Evolutionary conservation across 805 yeast species (phyloP), one percentile per base, ranked within the genome.

Genomic region (Nakazawaea ishiwadae): DNA sequence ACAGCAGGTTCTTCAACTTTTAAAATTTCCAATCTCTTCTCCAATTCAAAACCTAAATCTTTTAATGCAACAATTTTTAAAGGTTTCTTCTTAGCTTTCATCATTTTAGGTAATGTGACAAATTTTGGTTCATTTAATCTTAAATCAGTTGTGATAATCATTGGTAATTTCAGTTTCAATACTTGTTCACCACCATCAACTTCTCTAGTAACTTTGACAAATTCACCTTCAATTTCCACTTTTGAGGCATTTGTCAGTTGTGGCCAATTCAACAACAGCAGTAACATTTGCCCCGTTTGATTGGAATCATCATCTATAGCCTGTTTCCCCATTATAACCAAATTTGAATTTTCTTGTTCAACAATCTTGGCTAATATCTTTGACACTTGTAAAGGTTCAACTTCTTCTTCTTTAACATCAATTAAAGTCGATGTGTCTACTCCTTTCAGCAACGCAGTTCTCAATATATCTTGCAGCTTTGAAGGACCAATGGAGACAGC

Each of bases 31-130:
- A 90, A 64, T 53, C 91, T 77, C 28, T 76, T 73, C 24, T 75
- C 60, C 9, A 79, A 57, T 33, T 81, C 84, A 26, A 84, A 72
- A n/a, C 81, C 84, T 46, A 86, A 75, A 52, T 85, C 95, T n/a
- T 57, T 68, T 14, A 66, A 61, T 67, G 74, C 64, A 62, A 77
- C 60, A 56, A 77, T 71, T 52, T 79, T 87, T 59, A 90, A 71
- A 4, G 96, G 96, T 72, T 88, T 90, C 78, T 90, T 90, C 72
- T 93, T 93, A 42, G 98, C 98, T 71, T 93, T 93, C 98, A 93
- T 93, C 69, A 90, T 77, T 62, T 91, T 93, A 46, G 96, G 97
- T 58, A 93, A 73, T 11, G 95, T 79, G n/a, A 95, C 96, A 56
- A 88, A 93, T 54, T 97, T 81, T 33, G 99, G 99, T 58, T 79